Evolutionary conservation across 2,329 filamentous ascomycete species (phyloP).

Genomic region (Neoarthrinium moseri): DNA sequence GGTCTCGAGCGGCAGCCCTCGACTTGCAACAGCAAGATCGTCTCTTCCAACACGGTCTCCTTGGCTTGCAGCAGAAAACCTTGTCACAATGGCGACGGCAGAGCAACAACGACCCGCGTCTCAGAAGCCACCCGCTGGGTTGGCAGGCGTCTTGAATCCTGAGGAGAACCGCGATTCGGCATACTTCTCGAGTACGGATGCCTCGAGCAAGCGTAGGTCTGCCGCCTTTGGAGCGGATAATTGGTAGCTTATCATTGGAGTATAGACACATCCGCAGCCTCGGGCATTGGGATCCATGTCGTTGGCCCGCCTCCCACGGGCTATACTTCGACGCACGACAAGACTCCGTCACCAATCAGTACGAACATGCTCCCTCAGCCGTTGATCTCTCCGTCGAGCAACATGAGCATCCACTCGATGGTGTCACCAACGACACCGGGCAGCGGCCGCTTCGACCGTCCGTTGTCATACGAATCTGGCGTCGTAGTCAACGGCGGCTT

Average conservation of each 20-base stretch:
- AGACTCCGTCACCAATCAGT: slow-evolving; percentile 61
- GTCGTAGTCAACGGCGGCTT: slow-evolving; percentile 34
- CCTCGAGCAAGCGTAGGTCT: slow-evolving; percentile 50
- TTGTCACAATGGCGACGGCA: slow-evolving; percentile 29
- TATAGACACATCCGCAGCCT: slow-evolving; percentile 45
- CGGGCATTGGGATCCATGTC: slow-evolving; percentile 38
- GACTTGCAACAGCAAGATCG: no score
- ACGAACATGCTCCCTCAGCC: slow-evolving; percentile 50
- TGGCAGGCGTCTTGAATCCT: slow-evolving; percentile 51
- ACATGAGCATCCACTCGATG: slow-evolving; percentile 67
- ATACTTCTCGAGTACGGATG: slow-evolving; percentile 49
- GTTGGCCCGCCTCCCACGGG: slow-evolving; percentile 33
- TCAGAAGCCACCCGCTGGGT: slow-evolving; percentile 46
- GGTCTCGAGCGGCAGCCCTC: no score
- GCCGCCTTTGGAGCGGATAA: slow-evolving; percentile 12
- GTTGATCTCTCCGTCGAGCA: slow-evolving; percentile 55
- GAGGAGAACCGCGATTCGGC: slow-evolving; percentile 52
- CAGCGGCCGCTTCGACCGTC: slow-evolving; percentile 42
- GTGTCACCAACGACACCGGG: slow-evolving; percentile 58
- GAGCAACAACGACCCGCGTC: slow-evolving; percentile 36
- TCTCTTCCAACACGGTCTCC: no score
- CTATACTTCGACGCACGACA: slow-evolving; percentile 55
- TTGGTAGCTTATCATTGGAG: slow-evolving; percentile 8
- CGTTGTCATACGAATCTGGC: slow-evolving; percentile 38
- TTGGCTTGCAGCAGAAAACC: background rate